These are phyloP conservation scores for Thymus quinquecostatus DNA, from an alignment of 257 asterid genomes.

Conservation along the genomic window DNA sequence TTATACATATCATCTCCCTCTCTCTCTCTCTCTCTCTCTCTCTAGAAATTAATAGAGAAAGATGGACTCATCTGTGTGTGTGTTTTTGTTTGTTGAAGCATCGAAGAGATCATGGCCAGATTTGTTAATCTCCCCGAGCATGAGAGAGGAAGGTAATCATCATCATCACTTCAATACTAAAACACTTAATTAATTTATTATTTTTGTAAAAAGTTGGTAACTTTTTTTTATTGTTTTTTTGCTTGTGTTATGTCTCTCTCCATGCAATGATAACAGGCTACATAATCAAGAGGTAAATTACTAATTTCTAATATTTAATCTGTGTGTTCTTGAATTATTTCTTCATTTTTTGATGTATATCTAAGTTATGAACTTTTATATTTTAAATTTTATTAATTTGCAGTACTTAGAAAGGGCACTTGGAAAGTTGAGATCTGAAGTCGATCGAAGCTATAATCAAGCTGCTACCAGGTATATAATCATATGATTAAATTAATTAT, in stretches of 20 bases:
- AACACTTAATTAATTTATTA: not conserved
- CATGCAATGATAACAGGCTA: conserved; percentile 61
- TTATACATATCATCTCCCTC: not conserved
- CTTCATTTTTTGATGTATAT: too few relatives aligned
- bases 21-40: not conserved
- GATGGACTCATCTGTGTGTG: not conserved
- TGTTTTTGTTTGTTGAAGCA: conserved; percentile 41
- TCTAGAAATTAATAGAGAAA: not conserved
- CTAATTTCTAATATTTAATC: not conserved
- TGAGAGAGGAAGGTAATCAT: conserved; percentile 76
- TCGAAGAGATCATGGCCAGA: conserved; percentile 73
- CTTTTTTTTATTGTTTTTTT: not conserved
- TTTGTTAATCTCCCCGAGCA: conserved; percentile 84
- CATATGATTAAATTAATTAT: not conserved
- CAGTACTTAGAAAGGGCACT: conserved; percentile 79
- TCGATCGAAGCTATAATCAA: conserved; percentile 48
- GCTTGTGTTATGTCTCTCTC: not conserved
- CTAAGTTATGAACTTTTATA: too few relatives aligned
- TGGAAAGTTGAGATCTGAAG: conserved; percentile 74
- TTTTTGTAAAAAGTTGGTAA: not conserved
- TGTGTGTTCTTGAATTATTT: not conserved
- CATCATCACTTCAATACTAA: not conserved
- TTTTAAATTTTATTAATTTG: conserved; percentile 8
- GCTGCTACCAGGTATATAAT: conserved; percentile 53
- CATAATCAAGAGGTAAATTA: conserved; percentile 83